A percentile compares a stretch with the other conserved stretches of the same genome.
These are phyloP conservation scores for Alternaria infectoria DNA, from an alignment of 2,329 filamentous ascomycete genomes.

Conservation along the genomic window DNA sequence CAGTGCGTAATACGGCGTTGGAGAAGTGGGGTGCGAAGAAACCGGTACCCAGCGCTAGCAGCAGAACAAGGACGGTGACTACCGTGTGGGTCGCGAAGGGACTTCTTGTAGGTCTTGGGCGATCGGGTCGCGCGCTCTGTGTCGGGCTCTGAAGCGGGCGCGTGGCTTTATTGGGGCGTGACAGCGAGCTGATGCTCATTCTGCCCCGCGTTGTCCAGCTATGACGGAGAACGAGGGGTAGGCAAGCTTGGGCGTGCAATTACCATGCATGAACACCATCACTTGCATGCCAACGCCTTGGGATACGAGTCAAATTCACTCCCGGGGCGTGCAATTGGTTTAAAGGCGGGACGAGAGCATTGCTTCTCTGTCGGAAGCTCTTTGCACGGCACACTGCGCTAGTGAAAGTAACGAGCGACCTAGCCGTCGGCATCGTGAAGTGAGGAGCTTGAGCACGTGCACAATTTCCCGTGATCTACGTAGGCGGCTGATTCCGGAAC, in stretches of 20 bases:
- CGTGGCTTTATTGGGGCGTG: constrained; percentile 22
- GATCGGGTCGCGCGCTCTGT: neutral
- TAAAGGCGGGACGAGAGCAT: constrained; percentile 4
- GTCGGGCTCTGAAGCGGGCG: constrained; percentile 6
- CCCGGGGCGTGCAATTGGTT: constrained; percentile 6
- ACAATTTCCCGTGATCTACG: constrained; percentile 12
- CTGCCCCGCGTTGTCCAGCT: constrained; percentile 23
- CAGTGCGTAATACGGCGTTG: constrained; percentile 36
- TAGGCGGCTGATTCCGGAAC: constrained; percentile 24
- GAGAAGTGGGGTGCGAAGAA: constrained; percentile 47
- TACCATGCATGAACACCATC: constrained; percentile 18
- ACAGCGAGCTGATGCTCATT: constrained; percentile 14
- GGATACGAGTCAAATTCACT: neutral
- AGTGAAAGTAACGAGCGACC: constrained; percentile 12
- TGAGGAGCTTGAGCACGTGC: neutral
- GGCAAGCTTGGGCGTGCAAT: constrained; percentile 18
- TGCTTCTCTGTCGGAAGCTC: neutral
- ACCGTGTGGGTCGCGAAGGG: constrained; percentile 27
- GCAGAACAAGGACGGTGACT: constrained; percentile 38
- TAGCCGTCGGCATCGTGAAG: constrained; percentile 7
- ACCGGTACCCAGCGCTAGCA: constrained; percentile 44
- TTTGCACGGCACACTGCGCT: constrained; percentile 12
- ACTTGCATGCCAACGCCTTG: constrained; percentile 18
- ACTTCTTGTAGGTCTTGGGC: constrained; percentile 3
- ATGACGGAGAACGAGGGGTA: constrained; percentile 27